Percentiles rank a stretch among this genome's conserved stretches.
Conservation (phyloP, 2,329 filamentous ascomycete species). For the Bisporella sp. region DNA sequence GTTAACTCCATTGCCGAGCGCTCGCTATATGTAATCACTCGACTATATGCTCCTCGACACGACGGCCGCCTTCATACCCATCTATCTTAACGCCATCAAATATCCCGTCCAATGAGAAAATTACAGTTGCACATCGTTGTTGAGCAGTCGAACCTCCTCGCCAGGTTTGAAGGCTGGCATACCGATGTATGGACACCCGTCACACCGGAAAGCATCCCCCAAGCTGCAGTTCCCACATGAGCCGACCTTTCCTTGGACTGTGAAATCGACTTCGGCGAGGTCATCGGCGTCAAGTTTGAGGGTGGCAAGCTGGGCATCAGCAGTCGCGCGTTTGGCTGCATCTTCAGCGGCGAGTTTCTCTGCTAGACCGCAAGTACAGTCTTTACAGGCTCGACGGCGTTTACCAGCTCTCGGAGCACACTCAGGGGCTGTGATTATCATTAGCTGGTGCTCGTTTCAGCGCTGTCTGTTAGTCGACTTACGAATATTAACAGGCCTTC, state of each 20-base stretch:
- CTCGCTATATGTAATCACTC: no score
- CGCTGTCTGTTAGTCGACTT: slow-evolving; percentile 33
- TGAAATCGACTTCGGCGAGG: slow-evolving; percentile 88
- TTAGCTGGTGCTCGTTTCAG: slow-evolving; percentile 1
- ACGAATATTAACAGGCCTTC: slow-evolving; percentile 74
- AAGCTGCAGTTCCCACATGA: slow-evolving; percentile 92
- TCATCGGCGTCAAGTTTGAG: slow-evolving; percentile 72
- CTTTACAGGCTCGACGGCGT: slow-evolving; percentile 90
- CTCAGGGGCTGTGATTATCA: slow-evolving; percentile 56
- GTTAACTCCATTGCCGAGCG: no score
- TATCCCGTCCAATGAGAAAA: background rate
- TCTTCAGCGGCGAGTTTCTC: slow-evolving; percentile 85
- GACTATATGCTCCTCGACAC: background rate
- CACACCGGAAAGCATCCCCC: slow-evolving; percentile 80
- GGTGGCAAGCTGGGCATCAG: slow-evolving; percentile 56
- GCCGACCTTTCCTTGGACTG: slow-evolving; percentile 92
- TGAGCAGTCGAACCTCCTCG: slow-evolving; percentile 83
- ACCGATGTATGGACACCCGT: slow-evolving; percentile 75
- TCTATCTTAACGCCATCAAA: slow-evolving; percentile 8
- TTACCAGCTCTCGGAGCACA: slow-evolving; percentile 85
- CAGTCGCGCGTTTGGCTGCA: slow-evolving; percentile 53
- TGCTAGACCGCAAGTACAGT: slow-evolving; percentile 92
- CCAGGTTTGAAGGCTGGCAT: slow-evolving; percentile 95
- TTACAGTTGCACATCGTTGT: slow-evolving; percentile 78
- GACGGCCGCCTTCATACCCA: background rate